Conservation (phyloP, 2,329 filamentous ascomycete genomes). For the Podosphaera xanthii region DNA sequence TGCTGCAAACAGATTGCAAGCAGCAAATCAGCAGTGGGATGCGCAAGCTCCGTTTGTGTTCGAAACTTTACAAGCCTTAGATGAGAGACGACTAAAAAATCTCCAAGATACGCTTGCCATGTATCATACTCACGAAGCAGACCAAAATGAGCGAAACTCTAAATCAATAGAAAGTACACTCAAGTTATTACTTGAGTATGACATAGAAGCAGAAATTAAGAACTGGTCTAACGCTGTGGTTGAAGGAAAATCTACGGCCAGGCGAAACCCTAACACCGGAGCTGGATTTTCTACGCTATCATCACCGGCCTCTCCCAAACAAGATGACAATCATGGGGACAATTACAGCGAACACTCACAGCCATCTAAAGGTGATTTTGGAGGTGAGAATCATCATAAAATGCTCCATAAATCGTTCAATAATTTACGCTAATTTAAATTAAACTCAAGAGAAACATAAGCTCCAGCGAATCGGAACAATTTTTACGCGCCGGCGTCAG, state of each 20-base stretch:
- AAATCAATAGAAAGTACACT: conserved; percentile 57
- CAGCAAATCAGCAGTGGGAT: conserved; percentile 70
- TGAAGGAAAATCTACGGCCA: conserved; percentile 15
- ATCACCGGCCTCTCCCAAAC: conserved; percentile 10
- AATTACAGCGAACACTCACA: conserved; percentile 12
- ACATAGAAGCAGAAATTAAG: conserved; percentile 69
- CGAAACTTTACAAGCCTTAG: conserved; percentile 72
- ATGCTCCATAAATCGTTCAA: neutral
- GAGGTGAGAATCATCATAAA: neutral
- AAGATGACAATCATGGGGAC: conserved; percentile 12
- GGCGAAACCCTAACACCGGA: conserved; percentile 13
- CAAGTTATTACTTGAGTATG: conserved; percentile 63
- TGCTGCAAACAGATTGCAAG: conserved; percentile 50
- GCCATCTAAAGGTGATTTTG: neutral
- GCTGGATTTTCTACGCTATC: conserved; percentile 4
- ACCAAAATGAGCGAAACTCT: conserved; percentile 58
- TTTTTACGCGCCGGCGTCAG: conserved; percentile 41
- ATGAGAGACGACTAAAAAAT: conserved; percentile 75
- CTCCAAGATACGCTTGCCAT: conserved; percentile 80
- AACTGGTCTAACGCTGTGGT: conserved; percentile 31
- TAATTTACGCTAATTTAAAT: conserved; percentile 5
- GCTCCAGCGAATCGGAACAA: conserved; percentile 35
- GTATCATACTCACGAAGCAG: conserved; percentile 77
- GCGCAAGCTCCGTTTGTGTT: conserved; percentile 88
- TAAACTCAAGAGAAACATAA: neutral